phyloP scores from a whole-genome alignment of 2,329 filamentous ascomycete species.

The Aspergillus tamarii region DNA sequence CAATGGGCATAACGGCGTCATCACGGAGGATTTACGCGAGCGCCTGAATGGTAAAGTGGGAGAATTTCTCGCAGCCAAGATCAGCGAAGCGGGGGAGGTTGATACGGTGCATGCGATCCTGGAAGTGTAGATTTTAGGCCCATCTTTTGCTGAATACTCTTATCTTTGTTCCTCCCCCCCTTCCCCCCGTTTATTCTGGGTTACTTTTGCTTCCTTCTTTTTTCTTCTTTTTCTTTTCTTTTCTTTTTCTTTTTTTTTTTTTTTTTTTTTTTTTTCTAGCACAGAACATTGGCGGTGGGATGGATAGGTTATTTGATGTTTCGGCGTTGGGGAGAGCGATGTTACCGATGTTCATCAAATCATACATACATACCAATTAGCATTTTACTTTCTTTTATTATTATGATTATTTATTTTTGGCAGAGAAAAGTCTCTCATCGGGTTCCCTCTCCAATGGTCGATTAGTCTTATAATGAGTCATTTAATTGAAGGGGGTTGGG shows the following conservation, averaged over 20 bases:
- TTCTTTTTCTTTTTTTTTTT: neutral
- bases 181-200: neutral
- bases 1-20: slow-evolving; percentile 44
- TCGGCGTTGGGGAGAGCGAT: neutral
- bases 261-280: neutral
- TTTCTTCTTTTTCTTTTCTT: neutral
- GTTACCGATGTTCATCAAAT: neutral
- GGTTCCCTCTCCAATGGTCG: neutral
- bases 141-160: slow-evolving; percentile 2
- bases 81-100: slow-evolving; percentile 46
- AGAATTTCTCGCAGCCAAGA: slow-evolving; percentile 43
- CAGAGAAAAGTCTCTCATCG: neutral
- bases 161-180: neutral
- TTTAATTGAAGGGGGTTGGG: neutral
- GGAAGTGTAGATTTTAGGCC: slow-evolving; percentile 23
- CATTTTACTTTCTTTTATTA: neutral
- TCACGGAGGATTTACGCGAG: slow-evolving; percentile 42
- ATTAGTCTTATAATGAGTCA: neutral
- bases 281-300: neutral
- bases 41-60: slow-evolving; percentile 46
- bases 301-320: slow-evolving; percentile 2
- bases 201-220: neutral
- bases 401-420: neutral
- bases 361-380: neutral
- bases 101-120: slow-evolving; percentile 45